Percentiles rank a stretch among this genome's conserved stretches.
Conservation (phyloP, 805 yeast species). For the Pichia thaimueangensis region DNA sequence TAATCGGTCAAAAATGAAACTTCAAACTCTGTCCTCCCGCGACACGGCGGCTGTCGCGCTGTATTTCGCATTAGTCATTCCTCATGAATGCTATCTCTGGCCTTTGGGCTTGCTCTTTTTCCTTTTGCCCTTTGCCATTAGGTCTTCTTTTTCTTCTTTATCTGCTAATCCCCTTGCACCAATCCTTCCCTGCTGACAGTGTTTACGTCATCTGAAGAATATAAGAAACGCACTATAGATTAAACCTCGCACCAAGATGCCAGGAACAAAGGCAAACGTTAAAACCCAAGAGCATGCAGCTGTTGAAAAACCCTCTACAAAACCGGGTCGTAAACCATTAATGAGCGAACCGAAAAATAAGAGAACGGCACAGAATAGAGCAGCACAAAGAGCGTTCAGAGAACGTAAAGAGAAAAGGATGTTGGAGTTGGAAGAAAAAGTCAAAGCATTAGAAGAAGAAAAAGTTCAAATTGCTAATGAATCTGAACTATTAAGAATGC, state of each 20-base stretch:
- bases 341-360: conserved; percentile 70
- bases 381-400: conserved; percentile 96
- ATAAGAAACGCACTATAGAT: neutral
- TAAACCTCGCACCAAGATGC: neutral
- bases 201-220: no score
- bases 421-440: conserved; percentile 79
- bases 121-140: no score
- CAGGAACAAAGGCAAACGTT: conserved; percentile 1
- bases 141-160: neutral
- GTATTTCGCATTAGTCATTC: no score
- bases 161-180: neutral
- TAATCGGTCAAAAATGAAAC: no score
- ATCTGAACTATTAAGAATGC: conserved; percentile 64
- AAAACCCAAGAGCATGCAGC: conserved; percentile 11
- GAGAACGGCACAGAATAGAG: conserved; percentile 94
- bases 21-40: no score
- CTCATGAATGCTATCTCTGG: no score
- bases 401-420: conserved; percentile 87
- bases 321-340: conserved; percentile 80
- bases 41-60: no score
- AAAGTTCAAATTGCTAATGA: conserved; percentile 65
- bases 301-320: conserved; percentile 21
- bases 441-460: conserved; percentile 62
- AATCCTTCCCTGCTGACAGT: no score
- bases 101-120: no score